phyloP scores from a whole-genome alignment of 495 filamentous ascomycete species.

The Xylaria bambusicola region DNA sequence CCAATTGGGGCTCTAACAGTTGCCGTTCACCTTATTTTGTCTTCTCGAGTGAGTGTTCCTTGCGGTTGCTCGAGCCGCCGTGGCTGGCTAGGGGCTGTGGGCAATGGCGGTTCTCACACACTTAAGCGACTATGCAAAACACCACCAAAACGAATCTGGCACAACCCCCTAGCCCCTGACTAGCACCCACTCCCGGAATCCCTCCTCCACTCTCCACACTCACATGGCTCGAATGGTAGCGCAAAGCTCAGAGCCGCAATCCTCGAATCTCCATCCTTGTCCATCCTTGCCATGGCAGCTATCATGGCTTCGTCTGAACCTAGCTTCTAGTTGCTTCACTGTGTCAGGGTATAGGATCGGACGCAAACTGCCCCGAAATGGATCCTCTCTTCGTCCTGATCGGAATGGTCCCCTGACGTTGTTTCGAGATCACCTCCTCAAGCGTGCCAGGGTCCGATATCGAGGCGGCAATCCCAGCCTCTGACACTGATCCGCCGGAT shows the following conservation, averaged over 20 bases:
- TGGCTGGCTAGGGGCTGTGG: neutral
- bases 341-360: slow-evolving; percentile 11
- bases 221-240: too few species aligned
- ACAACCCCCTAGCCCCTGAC: slow-evolving; percentile 42
- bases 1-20: too few species aligned
- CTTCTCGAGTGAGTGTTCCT: too few species aligned
- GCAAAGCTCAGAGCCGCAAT: slow-evolving; percentile 13
- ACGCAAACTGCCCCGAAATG: slow-evolving; percentile 13
- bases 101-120: slow-evolving; percentile 6
- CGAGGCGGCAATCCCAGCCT: slow-evolving; percentile 26
- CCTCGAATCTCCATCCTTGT: slow-evolving; percentile 18
- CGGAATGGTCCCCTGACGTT: slow-evolving; percentile 37
- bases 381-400: slow-evolving; percentile 24
- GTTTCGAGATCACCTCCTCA: slow-evolving; percentile 53
- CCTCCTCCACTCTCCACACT: neutral
- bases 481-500: slow-evolving; percentile 29
- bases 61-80: neutral
- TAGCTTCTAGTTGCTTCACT: neutral
- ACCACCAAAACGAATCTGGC: slow-evolving; percentile 50
- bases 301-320: slow-evolving; percentile 18
- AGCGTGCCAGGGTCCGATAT: slow-evolving; percentile 29
- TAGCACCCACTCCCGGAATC: slow-evolving; percentile 26
- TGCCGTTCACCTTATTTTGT: too few species aligned
- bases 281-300: slow-evolving; percentile 21
- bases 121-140: slow-evolving; percentile 43